These are phyloP conservation scores for Phytophthora pinifolia DNA, from an alignment of 352 stramenopile species.

Conservation along the genomic window DNA sequence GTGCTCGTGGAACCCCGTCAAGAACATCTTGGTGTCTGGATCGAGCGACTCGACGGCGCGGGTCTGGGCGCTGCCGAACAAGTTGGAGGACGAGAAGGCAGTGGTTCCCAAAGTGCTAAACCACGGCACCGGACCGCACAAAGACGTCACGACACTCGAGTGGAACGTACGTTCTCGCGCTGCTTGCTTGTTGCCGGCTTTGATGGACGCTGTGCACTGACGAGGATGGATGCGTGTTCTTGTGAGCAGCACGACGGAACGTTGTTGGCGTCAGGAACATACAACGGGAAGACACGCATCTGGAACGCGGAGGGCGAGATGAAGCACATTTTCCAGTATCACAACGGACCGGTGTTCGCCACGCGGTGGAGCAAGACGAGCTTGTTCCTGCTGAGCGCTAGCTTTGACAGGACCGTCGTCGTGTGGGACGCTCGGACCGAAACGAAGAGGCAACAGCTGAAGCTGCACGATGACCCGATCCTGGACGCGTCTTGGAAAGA, in stretches of 20 bases:
- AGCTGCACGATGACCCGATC: conserved; percentile 90
- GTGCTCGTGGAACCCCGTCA: conserved; percentile 96
- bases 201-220: conserved; percentile 20
- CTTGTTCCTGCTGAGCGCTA: conserved; percentile 73
- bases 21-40: conserved; percentile 95
- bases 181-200: background rate
- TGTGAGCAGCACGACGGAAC: conserved; percentile 76
- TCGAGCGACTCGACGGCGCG: conserved; percentile 95
- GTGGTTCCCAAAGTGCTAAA: conserved; percentile 58
- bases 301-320: conserved; percentile 78
- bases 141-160: conserved; percentile 98
- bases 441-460: conserved; percentile 94
- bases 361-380: conserved; percentile 83
- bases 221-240: conserved; percentile 8
- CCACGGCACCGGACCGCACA: conserved; percentile 90
- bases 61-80: conserved; percentile 92
- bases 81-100: conserved; percentile 46
- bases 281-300: conserved; percentile 92
- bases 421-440: conserved; percentile 83
- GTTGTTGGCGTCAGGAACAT: conserved; percentile 93
- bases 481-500: conserved; percentile 94
- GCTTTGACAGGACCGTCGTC: conserved; percentile 86
- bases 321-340: conserved; percentile 81
- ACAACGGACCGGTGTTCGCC: conserved; percentile 86
- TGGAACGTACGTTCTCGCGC: conserved; percentile 83